Evolutionary conservation across 2,329 filamentous ascomycete species (phyloP), one percentile per base, ranked within the genome.

Genomic region (Chrysosporium keratinophilum): DNA sequence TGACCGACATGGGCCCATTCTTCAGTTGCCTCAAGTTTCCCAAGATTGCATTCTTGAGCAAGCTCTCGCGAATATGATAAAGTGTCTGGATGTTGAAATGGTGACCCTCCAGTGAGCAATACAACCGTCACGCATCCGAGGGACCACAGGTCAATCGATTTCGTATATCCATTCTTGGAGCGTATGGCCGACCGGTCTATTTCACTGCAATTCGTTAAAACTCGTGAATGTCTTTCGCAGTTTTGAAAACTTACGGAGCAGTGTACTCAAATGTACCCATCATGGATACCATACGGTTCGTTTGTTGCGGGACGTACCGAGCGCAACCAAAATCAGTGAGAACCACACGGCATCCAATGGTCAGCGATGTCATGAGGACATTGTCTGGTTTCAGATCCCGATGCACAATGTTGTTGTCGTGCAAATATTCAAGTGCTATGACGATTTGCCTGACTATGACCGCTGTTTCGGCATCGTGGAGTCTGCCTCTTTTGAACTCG

Each of bases 311-410:
- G 44, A 70, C 55, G 49, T 65, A 54, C 39, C 74, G 73, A 1
- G 79, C 75, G 58, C 76, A 75, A 7, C 80, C 80, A 61, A 84
- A 84, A 62, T 83, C 81, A 0, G 78, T 80, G 41, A 84, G 68
- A 1, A 83, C 71, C 6, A 83, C 69, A 19, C 81, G 73, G 19
- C 73, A 71, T 2, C 75, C 74, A 42, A 69, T 67, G 12, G 70
- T 67, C 50, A 76, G 69, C 1, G 76, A 78, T 0, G 77, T 77
- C 72, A 83, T 74, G 31, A 84, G 70, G 7, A 83, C 76, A 59
- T 83, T 83, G 50, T 83, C 80, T 0, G 79, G 80, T 60, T 83
- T 84, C 47, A 83, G 70, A 60, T 84, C 81, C 33, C 81, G 72
- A 62, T 84, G 81, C 3, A 78, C 78, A 42, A 83, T 77, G 40